Base-by-base conservation (phyloP, 2,329 filamentous ascomycete genomes). In the Fusarium mangiferae region DNA sequence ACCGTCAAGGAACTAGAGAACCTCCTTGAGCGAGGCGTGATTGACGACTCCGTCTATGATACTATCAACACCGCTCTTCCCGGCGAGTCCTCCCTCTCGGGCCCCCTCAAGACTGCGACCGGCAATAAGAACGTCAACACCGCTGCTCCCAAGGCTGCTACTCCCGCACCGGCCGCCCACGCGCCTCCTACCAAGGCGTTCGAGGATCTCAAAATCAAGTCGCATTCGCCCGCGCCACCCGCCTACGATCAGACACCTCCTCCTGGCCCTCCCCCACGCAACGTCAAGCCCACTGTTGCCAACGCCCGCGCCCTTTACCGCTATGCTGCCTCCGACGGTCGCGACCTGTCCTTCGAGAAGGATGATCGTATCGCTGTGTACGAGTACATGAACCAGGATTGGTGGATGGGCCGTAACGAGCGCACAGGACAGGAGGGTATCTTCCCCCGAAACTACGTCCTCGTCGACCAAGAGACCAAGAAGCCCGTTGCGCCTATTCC, bases 341-440 rank as follows among this genome's bases (percentile, higher is more conserved):
- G 94, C 68, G 96, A 98, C 81, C 87, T 97, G 72, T 90, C 90
- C 6, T 90, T 98, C 68, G 90, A 94, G 80, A 91, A 92, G 70
- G 92, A 95, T 80, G 96, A 98, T 84, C 87, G 88, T 73, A 87
- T 98, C 76, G 89, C 90, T 67, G 93, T 98, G 28, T 90, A 91
- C 75, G 94, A 98, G 84, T 95, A 97, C 86, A 96, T 98, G 92
- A 98, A 98, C 84, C 90, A 92, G 72, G 95, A 98, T 83, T 98
- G 96, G 96, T 98, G 95, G 94, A 92, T 94, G 87, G 96, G 96
- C 76, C 90, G 90, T 77, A 98, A 97, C 83, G 87, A 92, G 79
- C 91, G 94, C 60, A 97, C 95, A 14, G 92, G 92, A 63, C 85
- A 90, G 75, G 94, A 97, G 84, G 96, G 96, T 78, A 98, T 98